Conservation (phyloP, 1,284 basidiomycete species). For the Ustilago lituana region DNA sequence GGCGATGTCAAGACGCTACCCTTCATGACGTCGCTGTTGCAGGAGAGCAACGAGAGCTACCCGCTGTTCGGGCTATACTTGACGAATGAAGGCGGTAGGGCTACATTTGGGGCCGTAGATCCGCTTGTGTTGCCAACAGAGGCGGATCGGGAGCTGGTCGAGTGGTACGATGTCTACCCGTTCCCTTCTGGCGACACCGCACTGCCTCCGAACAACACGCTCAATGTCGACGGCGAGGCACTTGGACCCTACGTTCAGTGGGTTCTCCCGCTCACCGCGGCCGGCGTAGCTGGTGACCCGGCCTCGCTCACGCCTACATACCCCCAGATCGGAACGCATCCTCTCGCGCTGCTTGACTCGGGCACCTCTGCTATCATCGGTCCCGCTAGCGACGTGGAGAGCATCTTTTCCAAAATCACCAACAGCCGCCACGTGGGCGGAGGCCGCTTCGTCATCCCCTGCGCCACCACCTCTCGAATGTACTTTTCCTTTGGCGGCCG, state of each 20-base stretch:
- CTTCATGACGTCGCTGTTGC: slow-evolving; percentile 26
- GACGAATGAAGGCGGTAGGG: slow-evolving; percentile 12
- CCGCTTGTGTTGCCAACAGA: slow-evolving; percentile 13
- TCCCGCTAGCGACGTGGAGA: slow-evolving; percentile 80
- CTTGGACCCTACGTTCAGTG: slow-evolving; percentile 76
- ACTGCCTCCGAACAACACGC: slow-evolving; percentile 20
- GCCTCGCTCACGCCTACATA: slow-evolving; percentile 77
- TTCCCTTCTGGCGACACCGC: slow-evolving; percentile 41
- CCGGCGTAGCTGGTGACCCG: slow-evolving; percentile 75
- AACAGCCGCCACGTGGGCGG: slow-evolving; percentile 75
- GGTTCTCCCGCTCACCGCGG: slow-evolving; percentile 75
- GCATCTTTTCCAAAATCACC: slow-evolving; percentile 74
- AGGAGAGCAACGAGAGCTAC: slow-evolving; percentile 29
- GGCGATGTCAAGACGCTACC: slow-evolving; percentile 8
- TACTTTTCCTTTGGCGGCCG: slow-evolving; percentile 71
- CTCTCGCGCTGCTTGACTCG: slow-evolving; percentile 81
- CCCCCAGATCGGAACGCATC: slow-evolving; percentile 72
- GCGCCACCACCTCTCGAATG: slow-evolving; percentile 75
- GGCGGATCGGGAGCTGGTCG: slow-evolving; percentile 16
- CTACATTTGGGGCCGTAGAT: slow-evolving; percentile 47
- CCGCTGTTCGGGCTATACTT: slow-evolving; percentile 45
- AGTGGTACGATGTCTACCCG: slow-evolving; percentile 50
- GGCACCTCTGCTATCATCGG: slow-evolving; percentile 82
- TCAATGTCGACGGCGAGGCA: slow-evolving; percentile 31
- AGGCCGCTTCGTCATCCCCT: slow-evolving; percentile 85